Evolutionary conservation across 352 stramenopile genomes (phyloP), one percentile per base, ranked within the genome.

Genomic region (Globisporangium okanoganense): DNA sequence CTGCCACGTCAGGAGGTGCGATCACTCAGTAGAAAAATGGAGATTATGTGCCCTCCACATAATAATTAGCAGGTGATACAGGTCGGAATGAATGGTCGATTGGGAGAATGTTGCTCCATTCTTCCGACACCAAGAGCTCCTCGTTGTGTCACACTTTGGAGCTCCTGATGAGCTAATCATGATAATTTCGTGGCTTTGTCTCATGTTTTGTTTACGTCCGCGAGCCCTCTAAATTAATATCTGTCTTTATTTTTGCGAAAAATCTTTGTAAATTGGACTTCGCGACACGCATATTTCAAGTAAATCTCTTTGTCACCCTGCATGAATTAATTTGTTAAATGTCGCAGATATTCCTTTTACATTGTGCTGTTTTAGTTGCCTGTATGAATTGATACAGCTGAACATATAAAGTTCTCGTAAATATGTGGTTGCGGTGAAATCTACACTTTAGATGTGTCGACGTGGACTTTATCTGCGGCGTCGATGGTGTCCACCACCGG

Each of bases 111-210:
- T 51, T 43, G 12, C 5, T 51, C n/a, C 14, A 8, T 33, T 29
- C 41, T 48, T 48, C 25, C 8, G 16, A 24, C 27, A 24, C 36
- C 36, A 43, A 43, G 24, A 38, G 25, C 14, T 25, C 47, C 20
- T 31, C 29, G 36, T 43, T 43, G 14, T 38, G 47, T 53, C 25
- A 36, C 16, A 53, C 47, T 31, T 36, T 53, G 2, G 22, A 6
- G 22, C 24, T 5, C 1, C 18, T n/a, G 25, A 53, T 53, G 47
- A 53, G 47, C 47, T 53, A 53, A 53, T 53, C 47, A 53, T 18
- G 0, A 7, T 20, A 8, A 36, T 22, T 38, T n/a, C 24, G 6
- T 14, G 10, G 47, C 7, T n/a, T 38, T 53, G 47, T 53, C 47
- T 38, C 47, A 53, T 35, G 29, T 33, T 27, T 36, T 53, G 47